Base-by-base conservation (phyloP, 2,329 filamentous ascomycete genomes). In the Trichophaea hybrida region DNA sequence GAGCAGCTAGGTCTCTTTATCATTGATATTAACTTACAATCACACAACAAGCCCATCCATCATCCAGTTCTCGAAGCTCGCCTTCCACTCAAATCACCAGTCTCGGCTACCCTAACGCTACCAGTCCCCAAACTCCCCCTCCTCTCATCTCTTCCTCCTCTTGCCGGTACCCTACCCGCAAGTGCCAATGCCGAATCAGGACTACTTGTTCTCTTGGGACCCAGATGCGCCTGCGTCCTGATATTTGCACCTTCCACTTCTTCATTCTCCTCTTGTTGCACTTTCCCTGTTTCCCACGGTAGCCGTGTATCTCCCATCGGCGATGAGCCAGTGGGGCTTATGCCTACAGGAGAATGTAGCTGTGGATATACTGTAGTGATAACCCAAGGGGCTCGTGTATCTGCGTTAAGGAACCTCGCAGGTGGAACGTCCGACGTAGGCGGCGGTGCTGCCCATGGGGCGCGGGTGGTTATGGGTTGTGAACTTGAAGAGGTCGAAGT, bases 21-120 rank as follows among this genome's bases (percentile, higher is more conserved):
- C 24, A 24, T 24, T 24, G 24, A 24, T 24, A 24, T 24, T 3
- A 24, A 24, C 24, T 24, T 24, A 24, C 24, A 3, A 24, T 24
- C 24, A 24, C 24, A 24, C 24, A 24, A 24, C 24, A 24, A 24
- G 24, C 3, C 24, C 24, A 24, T 24, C 24, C 13, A 49, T 24
- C 15, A 49, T 8, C 44, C 15, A 12, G 44, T 53, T 13, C 50
- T 53, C 50, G 50, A 53, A 5, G 34, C 17, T 37, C 53, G 33
- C 31, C 48, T 50, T 64, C 58, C 58, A 58, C 59, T 65, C 53
- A 65, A 44, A 33, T 65, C 62, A 12, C 64, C 64, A 15, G 62
- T 65, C 56, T 65, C 64, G 10, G 64, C 64, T 17, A 65, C 64
- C 52, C 62, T 60, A 37, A 65, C 64, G n/a, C 60, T 58, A n/a